Evolutionary conservation across 2,329 filamentous ascomycete species (phyloP).

Genomic region (Dactylellina haptotyla): DNA sequence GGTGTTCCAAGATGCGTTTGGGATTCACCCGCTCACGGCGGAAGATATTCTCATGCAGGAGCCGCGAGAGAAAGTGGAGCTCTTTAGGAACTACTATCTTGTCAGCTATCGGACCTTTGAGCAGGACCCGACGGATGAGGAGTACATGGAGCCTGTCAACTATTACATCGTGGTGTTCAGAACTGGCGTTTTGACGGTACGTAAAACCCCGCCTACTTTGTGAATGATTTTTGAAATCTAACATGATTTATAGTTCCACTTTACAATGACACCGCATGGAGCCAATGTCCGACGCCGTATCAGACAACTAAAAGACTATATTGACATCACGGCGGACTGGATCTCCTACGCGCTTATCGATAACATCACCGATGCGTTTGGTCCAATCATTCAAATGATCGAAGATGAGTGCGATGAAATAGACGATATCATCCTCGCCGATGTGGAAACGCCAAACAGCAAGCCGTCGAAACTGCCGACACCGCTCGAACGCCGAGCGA

Average conservation of each 20-base stretch:
- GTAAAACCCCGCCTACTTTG: not conserved
- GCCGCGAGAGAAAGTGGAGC: constrained; percentile 95
- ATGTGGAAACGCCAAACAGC: constrained; percentile 63
- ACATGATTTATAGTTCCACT: constrained; percentile 80
- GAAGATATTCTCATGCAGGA: constrained; percentile 97
- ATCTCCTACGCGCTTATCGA: constrained; percentile 97
- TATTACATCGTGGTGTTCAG: constrained; percentile 97
- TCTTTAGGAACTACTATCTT: constrained; percentile 98
- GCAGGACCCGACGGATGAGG: constrained; percentile 78
- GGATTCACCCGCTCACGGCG: constrained; percentile 91
- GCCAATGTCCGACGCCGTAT: constrained; percentile 91
- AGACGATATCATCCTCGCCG: constrained; percentile 93
- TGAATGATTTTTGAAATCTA: not conserved
- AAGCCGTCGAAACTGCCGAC: not conserved
- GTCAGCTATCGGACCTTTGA: constrained; percentile 96
- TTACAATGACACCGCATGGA: constrained; percentile 85
- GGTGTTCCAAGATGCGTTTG: constrained; percentile 90
- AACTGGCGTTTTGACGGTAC: constrained; percentile 81
- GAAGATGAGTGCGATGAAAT: constrained; percentile 91
- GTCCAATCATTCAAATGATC: constrained; percentile 84
- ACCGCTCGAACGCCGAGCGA: constrained; percentile 4
- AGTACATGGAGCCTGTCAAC: constrained; percentile 93
- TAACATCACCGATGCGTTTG: constrained; percentile 96
- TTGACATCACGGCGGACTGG: constrained; percentile 95
- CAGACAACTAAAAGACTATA: constrained; percentile 90